Evolutionary conservation across 176 grass and related monocot species (phyloP), one percentile per base, ranked within the genome.

Genomic region (Carex kokanica): DNA sequence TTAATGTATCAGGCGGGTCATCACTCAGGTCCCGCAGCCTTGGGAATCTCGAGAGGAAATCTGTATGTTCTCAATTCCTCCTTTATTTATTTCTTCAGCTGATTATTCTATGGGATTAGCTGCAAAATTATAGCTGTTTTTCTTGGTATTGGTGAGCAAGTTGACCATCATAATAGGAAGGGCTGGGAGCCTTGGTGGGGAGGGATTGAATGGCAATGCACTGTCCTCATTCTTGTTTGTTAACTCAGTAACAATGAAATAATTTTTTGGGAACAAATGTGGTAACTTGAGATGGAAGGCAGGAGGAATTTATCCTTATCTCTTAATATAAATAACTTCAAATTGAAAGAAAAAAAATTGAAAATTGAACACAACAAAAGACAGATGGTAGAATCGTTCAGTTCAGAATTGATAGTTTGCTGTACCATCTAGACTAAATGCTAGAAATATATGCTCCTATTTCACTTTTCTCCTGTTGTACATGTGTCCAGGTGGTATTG

Each of bases 1-100:
- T 78, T 36, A 58, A 23, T 78, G 55, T 38, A 21, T 78, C 45
- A 84, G 82, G 74, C 86, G 88, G 67, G 36, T 86, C 86, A 51
- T 86, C 86, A 51, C 86, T 71, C 71, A 59, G 74, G 45, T 83
- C 87, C 78, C 85, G 87, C 83, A 86, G 86, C 62, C 87, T 91
- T 70, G 61, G 83, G 66, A 21, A 82, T 59, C 73, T 86, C 83
- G 88, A 71, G 78, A 97, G 75, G 87, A 97, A 83, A n/a, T 86
- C 94, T 58, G 94, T 97, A 93, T 78, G 89, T 86, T 51, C 81
- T 64, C 85, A 90, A 81, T 89, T 87, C 79, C 60, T 79, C 8
- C 25, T 86, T 54, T 45, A 18, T 72, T 77, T 74, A 3, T 49
- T 61, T 53, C 81, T 83, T 78, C 54, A 61, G 60, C 24, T 55